Evolutionary conservation across 768 basidiomycete genomes (phyloP).

Genomic region (Russula earlei): DNA sequence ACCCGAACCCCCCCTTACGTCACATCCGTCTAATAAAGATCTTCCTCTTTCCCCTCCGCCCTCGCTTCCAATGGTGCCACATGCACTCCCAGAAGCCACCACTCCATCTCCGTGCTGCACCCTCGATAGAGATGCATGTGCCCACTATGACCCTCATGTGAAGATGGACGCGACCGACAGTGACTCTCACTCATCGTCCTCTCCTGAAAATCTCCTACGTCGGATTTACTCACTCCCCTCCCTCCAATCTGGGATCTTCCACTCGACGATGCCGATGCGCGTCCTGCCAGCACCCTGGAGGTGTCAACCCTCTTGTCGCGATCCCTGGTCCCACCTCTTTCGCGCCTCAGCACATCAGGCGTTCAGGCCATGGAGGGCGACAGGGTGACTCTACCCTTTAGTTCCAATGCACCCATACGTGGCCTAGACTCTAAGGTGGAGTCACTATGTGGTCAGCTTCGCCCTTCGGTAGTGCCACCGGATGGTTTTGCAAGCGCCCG

Average conservation of each 20-base stretch:
- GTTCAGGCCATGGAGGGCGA: slow-evolving; percentile 10
- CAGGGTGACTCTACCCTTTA: background rate
- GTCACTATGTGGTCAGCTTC: slow-evolving; percentile 2
- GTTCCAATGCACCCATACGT: background rate
- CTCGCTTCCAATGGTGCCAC: slow-evolving; percentile 17
- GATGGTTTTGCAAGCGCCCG: background rate
- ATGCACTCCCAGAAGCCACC: slow-evolving; percentile 12
- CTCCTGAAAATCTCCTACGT: slow-evolving; percentile 2
- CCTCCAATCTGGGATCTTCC: slow-evolving; percentile 11
- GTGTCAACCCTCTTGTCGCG: slow-evolving; percentile 12
- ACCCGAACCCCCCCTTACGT: slow-evolving; percentile 12
- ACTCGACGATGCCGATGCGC: slow-evolving; percentile 1
- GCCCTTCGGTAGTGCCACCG: background rate
- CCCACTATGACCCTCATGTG: background rate
- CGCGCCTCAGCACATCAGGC: background rate
- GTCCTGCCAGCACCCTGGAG: slow-evolving; percentile 5
- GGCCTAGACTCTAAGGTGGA: slow-evolving; percentile 1
- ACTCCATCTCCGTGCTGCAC: background rate
- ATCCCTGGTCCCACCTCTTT: slow-evolving; percentile 4
- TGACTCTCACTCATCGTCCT: slow-evolving; percentile 4
- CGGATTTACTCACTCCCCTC: slow-evolving; percentile 13
- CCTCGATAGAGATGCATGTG: background rate
- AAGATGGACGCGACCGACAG: background rate
- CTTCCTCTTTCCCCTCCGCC: slow-evolving; percentile 18
- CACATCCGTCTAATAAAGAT: slow-evolving; percentile 7